phyloP scores from a whole-genome alignment of 1,284 basidiomycete species.

The Rhizopogon hawkerae region DNA sequence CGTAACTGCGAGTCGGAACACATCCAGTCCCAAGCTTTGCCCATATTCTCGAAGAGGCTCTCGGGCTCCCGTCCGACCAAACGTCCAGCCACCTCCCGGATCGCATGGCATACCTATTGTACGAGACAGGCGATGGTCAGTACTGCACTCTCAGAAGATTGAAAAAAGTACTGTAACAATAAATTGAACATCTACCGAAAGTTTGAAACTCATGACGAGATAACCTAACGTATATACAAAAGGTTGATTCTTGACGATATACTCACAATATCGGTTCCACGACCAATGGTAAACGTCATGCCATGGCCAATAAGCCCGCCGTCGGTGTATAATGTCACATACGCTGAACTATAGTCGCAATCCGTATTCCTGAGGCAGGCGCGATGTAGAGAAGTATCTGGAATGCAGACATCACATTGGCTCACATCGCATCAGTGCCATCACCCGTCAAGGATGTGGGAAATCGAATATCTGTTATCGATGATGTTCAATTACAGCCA shows the following conservation, averaged over 20 bases:
- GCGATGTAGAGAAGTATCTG: not conserved
- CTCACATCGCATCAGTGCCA: slow-evolving; percentile 54
- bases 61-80: slow-evolving; percentile 82
- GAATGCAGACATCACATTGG: not conserved
- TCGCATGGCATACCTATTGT: slow-evolving; percentile 67
- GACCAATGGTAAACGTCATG: slow-evolving; percentile 96
- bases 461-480: slow-evolving; percentile 29
- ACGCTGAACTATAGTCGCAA: slow-evolving; percentile 93
- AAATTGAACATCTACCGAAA: not conserved
- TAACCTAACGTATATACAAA: not conserved
- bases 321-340: slow-evolving; percentile 68
- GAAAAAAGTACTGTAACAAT: not conserved
- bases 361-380: slow-evolving; percentile 67
- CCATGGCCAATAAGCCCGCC: slow-evolving; percentile 75
- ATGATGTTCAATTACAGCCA: not conserved
- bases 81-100: slow-evolving; percentile 68
- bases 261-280: slow-evolving; percentile 84
- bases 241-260: too few relatives aligned
- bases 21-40: slow-evolving; percentile 71
- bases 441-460: slow-evolving; percentile 52
- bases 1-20: slow-evolving; percentile 82
- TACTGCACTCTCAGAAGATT: not conserved
- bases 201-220: not conserved
- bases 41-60: slow-evolving; percentile 83
- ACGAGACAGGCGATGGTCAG: not conserved